Conservation (phyloP, 1,139 yeast species). For the Taphrina betulina region DNA sequence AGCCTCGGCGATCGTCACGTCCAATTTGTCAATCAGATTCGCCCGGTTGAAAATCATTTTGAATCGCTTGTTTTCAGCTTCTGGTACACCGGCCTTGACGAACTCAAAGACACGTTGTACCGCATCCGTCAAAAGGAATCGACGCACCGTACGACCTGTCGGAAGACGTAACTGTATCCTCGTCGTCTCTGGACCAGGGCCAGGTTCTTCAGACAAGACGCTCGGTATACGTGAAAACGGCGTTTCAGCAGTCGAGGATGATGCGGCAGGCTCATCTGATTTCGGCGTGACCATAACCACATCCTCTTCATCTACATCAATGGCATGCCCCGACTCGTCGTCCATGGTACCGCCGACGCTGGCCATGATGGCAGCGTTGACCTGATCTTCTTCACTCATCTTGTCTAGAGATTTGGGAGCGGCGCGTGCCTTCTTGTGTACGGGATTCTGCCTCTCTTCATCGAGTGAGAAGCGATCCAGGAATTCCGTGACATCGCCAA, state of each 20-base stretch:
- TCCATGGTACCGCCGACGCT: conserved; percentile 53
- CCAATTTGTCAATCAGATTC: conserved; percentile 61
- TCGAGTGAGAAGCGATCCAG: conserved; percentile 64
- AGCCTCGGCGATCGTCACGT: conserved; percentile 65
- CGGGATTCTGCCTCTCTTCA: conserved; percentile 67
- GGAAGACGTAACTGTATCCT: conserved; percentile 76
- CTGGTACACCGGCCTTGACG: conserved; percentile 54
- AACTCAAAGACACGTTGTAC: conserved; percentile 63
- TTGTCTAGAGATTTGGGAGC: conserved; percentile 40
- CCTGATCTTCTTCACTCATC: conserved; percentile 80
- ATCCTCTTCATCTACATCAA: conserved; percentile 39
- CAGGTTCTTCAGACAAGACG: conserved; percentile 60
- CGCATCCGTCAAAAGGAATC: conserved; percentile 59
- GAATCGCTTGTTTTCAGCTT: conserved; percentile 54
- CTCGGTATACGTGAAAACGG: conserved; percentile 53
- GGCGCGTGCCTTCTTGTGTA: conserved; percentile 43
- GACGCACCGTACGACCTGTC: conserved; percentile 80
- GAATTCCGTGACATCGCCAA: conserved; percentile 45
- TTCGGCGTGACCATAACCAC: conserved; percentile 33
- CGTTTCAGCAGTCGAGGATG: conserved; percentile 16
- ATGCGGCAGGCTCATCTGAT: conserved; percentile 37
- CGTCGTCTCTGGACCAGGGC: conserved; percentile 59
- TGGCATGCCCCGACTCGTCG: too few species aligned
- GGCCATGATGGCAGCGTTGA: conserved; percentile 71
- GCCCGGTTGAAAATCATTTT: conserved; percentile 63